Percentiles rank a stretch among this genome's conserved stretches.
phyloP scores from a whole-genome alignment of 2,329 filamentous ascomycete genomes.

The Fusarium sp. region DNA sequence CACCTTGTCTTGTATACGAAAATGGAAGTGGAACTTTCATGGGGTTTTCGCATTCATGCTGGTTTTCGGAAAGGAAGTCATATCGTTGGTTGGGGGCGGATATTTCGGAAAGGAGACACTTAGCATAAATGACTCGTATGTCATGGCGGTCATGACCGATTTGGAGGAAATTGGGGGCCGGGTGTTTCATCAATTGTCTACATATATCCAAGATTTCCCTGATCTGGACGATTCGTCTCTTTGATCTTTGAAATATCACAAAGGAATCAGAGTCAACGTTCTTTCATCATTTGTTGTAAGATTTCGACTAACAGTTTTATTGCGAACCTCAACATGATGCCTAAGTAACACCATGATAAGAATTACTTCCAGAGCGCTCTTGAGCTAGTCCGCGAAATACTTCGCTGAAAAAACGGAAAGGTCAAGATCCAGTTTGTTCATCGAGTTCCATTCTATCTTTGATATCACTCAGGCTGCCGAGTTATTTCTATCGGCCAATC shows the following conservation, averaged over 20 bases:
- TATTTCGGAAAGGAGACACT: slow-evolving; percentile 16
- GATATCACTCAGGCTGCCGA: slow-evolving; percentile 11
- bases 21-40: slow-evolving; percentile 10
- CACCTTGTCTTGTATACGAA: slow-evolving; percentile 1
- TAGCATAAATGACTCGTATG: slow-evolving; percentile 21
- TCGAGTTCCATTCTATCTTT: slow-evolving; percentile 7
- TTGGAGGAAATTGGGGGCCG: not conserved
- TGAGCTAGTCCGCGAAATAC: not conserved
- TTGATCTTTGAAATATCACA: not conserved
- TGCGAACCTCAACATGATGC: not conserved
- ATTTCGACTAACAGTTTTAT: too few species aligned
- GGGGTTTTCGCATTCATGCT: slow-evolving; percentile 23
- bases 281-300: not conserved
- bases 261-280: not conserved
- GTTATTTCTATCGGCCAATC: slow-evolving; percentile 44
- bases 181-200: not conserved
- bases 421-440: not conserved
- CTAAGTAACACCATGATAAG: too few species aligned
- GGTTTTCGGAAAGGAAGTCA: slow-evolving; percentile 25
- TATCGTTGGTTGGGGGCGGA: slow-evolving; percentile 11
- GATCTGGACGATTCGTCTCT: not conserved
- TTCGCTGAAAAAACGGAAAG: not conserved
- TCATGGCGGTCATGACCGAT: slow-evolving; percentile 4
- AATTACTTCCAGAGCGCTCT: not conserved
- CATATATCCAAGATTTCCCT: not conserved